Base-by-base conservation (phyloP, 2,329 filamentous ascomycete species). In the Sporothrix curviconia region DNA sequence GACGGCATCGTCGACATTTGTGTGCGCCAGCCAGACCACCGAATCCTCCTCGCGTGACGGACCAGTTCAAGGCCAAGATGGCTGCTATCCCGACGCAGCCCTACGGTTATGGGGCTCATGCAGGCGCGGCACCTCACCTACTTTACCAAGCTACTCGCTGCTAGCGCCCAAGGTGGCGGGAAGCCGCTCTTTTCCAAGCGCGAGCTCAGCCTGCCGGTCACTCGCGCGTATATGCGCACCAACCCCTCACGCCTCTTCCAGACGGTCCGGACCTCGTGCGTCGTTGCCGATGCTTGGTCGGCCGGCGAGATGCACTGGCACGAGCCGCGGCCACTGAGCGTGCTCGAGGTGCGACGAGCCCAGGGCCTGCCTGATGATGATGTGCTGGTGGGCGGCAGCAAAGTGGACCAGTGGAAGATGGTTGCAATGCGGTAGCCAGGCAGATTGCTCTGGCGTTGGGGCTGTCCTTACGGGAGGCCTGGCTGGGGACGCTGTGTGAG, bases 401-500 rank as follows among this genome's bases (percentile, higher is more conserved):
- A 77, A 0, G 9, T 37, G 0, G 72, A 83, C 1, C 85, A 89
- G 65, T 84, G 81, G 72, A 80, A 77, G 56, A 81, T 89, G 19
- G 75, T 92, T 0, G 90, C 0, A 95, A 95, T 68, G 89, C 85
- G 28, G 89, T 95, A 0, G 82, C 88, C 3, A 74, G 88, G 8
- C 80, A 82, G 24, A 80, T 89, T 1, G 81, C 87, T 0, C 69
- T 90, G 17, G 82, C 83, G 0, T 67, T 91, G 1, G 89, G 89
- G 0, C 65, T 88, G 4, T 74, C 77, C 9, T 71, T 91, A 12
- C 74, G 85, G 7, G 78, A 85, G 60, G 85, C 85, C 0, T 83
- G 72, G 71, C 63, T 71, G 4, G 74, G 72, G 0, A 69, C 70
- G 3, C 60, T 76, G 17, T 66, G 66, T 24, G 70, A 71, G 39